A percentile compares a stretch with the other conserved stretches of the same genome.
These are phyloP conservation scores for Ganoderma lucidum DNA, from an alignment of 1,284 basidiomycete species.

Conservation along the genomic window DNA sequence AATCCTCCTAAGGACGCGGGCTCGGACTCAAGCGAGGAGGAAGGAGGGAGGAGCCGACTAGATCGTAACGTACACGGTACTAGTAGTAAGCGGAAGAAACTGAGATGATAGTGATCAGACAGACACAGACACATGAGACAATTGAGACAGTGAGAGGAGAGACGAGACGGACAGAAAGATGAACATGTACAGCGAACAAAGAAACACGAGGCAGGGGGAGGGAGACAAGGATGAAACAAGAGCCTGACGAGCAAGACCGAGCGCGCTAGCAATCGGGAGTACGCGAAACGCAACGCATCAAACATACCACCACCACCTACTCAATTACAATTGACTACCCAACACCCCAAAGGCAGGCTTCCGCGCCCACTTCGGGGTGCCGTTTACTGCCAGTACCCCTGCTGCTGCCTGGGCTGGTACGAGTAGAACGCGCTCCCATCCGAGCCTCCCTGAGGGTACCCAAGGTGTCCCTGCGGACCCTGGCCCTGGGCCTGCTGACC, in stretches of 20 bases:
- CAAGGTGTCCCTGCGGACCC: constrained; percentile 68
- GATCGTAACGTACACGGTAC: constrained; percentile 31
- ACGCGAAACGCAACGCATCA: constrained; percentile 4
- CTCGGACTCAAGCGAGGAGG: background rate
- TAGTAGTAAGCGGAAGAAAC: constrained; percentile 12
- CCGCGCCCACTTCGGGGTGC: background rate
- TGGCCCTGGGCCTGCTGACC: constrained; percentile 52
- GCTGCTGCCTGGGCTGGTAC: constrained; percentile 71
- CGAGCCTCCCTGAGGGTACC: constrained; percentile 68
- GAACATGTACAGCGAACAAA: constrained; percentile 12
- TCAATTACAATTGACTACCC: constrained; percentile 1
- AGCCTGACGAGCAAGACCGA: constrained; percentile 11
- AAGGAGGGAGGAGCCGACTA: constrained; percentile 14
- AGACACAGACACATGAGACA: constrained; percentile 7
- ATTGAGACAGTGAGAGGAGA: constrained; percentile 9
- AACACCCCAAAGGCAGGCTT: background rate
- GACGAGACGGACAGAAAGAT: constrained; percentile 3
- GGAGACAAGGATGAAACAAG: constrained; percentile 4
- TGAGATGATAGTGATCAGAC: constrained; percentile 9
- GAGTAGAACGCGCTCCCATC: constrained; percentile 69
- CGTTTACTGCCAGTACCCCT: constrained; percentile 73
- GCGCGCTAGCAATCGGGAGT: background rate
- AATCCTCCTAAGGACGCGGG: constrained; percentile 7
- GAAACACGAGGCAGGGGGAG: background rate
- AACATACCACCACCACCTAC: constrained; percentile 9